Evolutionary conservation across 768 basidiomycete genomes (phyloP), one percentile per base, ranked within the genome.

Genomic region (Pulveroboletus sp.): DNA sequence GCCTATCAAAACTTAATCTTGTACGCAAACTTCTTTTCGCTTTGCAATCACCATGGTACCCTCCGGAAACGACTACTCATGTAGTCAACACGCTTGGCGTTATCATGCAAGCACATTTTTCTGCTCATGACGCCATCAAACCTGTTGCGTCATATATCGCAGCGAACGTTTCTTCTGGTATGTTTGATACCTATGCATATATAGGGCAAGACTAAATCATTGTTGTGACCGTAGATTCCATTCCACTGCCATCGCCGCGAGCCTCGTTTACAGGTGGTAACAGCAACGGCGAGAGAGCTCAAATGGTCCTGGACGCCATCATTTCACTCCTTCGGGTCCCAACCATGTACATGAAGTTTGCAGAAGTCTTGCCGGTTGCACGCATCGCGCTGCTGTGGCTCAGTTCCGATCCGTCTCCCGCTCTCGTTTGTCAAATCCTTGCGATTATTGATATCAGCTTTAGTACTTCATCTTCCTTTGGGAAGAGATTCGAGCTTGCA

Each of bases 71-170:
- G 32, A 46, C 76, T 8, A 67, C 72, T 1, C 72, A 72, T 43
- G 57, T 92, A 7, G 63, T 85, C 17, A 79, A 82, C 32, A 80
- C 85, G 1, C 69, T 94, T 32, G 77, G 75, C 35, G 71, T 77
- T 5, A 77, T 82, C 4, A 76, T 85, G 43, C 76, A 81, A 59
- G 75, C 83, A 0, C 73, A 79, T n/a, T 91, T 90, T 58, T 77
- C 80, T 3, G 76, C 80, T 34, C 86, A 87, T 23, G 84, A 86
- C 40, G 74, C 78, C 1, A 86, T 95, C 58, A 95, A 93, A 60
- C 93, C 94, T 0, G 68, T 94, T 1, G 81, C 92, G 5, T 86
- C 91, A 0, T 95, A 90, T 63, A 70, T 95, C 8, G 88, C 90
- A 2, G 88, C 91, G 0, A 87, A 87, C 61, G 66, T 94, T 12